These are phyloP conservation scores for Musa beccarii DNA, from an alignment of 176 grass and related monocot genomes.

Conservation along the genomic window DNA sequence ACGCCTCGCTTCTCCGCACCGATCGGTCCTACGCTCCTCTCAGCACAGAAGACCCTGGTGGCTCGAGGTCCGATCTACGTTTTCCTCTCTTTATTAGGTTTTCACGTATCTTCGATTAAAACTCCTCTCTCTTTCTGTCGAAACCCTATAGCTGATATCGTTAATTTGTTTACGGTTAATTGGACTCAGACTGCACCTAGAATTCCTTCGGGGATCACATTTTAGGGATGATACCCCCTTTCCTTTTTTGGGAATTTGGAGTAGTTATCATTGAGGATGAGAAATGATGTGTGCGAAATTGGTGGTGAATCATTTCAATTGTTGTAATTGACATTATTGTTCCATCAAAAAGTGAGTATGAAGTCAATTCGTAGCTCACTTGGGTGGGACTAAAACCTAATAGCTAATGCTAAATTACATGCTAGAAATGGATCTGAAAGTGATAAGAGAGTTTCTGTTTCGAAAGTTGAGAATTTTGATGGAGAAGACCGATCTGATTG, in stretches of 20 bases:
- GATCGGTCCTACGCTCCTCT: slow-evolving; percentile 73
- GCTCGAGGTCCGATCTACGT: slow-evolving; percentile 43
- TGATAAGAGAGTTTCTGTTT: neutral
- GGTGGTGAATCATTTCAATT: neutral
- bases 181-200: neutral
- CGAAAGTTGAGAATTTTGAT: neutral
- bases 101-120: neutral
- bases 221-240: too few relatives aligned
- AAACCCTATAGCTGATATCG: neutral
- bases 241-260: too few relatives aligned
- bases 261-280: neutral
- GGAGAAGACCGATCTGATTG: too few relatives aligned
- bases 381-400: neutral
- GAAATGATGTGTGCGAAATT: neutral
- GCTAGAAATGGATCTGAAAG: slow-evolving; percentile 3
- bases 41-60: slow-evolving; percentile 74
- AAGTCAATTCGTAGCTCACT: slow-evolving; percentile 4
- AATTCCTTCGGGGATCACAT: too few relatives aligned
- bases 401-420: neutral
- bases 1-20: slow-evolving; percentile 50
- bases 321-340: neutral
- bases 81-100: neutral
- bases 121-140: neutral
- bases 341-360: neutral
- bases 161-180: too few relatives aligned